Evolutionary conservation across 306 rosid genomes (phyloP).

Genomic region (Morella rubra): DNA sequence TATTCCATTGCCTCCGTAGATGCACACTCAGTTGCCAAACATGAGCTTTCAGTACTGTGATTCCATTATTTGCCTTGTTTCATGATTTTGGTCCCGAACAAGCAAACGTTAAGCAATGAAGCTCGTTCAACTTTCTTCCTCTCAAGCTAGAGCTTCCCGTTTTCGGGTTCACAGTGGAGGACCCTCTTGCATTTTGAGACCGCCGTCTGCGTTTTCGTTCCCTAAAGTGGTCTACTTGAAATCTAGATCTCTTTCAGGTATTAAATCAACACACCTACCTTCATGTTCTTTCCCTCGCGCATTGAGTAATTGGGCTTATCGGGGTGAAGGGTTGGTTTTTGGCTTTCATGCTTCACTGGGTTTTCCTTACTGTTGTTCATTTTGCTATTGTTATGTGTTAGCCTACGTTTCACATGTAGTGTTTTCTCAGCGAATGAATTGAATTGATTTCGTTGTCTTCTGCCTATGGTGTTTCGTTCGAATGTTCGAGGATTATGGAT

Average conservation of each 20-base stretch:
- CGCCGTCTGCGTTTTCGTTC: conserved; percentile 1
- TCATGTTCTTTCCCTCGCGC: neutral
- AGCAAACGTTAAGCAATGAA: conserved; percentile 20
- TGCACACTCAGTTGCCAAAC: neutral
- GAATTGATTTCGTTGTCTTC: neutral
- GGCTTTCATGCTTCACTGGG: neutral
- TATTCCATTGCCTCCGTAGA: neutral
- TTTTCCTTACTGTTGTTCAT: neutral
- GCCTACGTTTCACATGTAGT: neutral
- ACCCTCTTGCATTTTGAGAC: conserved; percentile 10
- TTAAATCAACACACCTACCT: neutral
- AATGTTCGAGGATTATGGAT: neutral
- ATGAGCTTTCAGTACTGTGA: neutral
- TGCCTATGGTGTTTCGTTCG: neutral
- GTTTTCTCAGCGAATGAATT: neutral
- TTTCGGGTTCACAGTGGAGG: conserved; percentile 29
- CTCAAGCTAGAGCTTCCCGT: conserved; percentile 26
- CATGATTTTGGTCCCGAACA: neutral
- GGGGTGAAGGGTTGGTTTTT: neutral
- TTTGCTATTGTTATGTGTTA: neutral
- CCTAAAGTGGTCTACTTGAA: conserved; percentile 15
- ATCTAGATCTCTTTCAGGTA: conserved; percentile 39
- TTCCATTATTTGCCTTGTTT: neutral
- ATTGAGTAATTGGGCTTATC: neutral
- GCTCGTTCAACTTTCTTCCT: conserved; percentile 24